A percentile compares a stretch with the other conserved stretches of the same genome.
Evolutionary conservation across 2,329 filamentous ascomycete species (phyloP).

Genomic region (Grosmannia penicillata): DNA sequence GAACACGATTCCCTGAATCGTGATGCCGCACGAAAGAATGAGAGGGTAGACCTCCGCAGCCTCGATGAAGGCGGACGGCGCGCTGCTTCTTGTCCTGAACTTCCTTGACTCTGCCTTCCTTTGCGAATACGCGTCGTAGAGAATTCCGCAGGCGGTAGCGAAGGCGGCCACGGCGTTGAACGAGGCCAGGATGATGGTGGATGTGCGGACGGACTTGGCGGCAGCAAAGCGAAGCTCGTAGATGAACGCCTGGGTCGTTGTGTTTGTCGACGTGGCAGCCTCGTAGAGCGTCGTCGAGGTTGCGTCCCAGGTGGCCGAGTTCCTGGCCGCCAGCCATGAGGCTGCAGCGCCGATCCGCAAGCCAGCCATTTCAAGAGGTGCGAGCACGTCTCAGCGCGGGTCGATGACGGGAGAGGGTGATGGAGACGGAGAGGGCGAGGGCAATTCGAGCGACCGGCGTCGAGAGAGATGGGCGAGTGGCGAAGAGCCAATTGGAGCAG

Average conservation of each 20-base stretch:
- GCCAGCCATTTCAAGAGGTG: constrained; percentile 6
- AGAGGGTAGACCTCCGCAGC: constrained; percentile 38
- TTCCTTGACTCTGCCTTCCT: constrained; percentile 24
- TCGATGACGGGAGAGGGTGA: no score
- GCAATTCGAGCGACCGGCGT: no score
- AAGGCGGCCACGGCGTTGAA: constrained; percentile 47
- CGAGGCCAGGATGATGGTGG: constrained; percentile 43
- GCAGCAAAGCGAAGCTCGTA: constrained; percentile 36
- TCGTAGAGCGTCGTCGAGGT: constrained; percentile 10
- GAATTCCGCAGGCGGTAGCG: constrained; percentile 38
- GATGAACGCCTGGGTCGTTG: constrained; percentile 26
- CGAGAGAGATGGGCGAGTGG: not conserved
- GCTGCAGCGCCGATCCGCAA: constrained; percentile 11
- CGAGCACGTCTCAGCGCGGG: not conserved
- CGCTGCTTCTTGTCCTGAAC: constrained; percentile 22
- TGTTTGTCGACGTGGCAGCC: constrained; percentile 21
- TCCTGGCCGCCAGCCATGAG: constrained; percentile 17
- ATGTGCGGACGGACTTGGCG: constrained; percentile 43
- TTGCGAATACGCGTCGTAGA: constrained; percentile 38
- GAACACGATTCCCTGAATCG: constrained; percentile 43
- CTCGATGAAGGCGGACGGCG: constrained; percentile 26
- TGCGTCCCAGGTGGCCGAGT: constrained; percentile 16
- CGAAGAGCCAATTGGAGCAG: constrained; percentile 14
- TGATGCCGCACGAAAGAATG: constrained; percentile 39
- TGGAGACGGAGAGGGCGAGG: no score